These are phyloP conservation scores for Bothriochloa decipiens DNA, from an alignment of 176 grass and related monocot genomes.

Conservation along the genomic window DNA sequence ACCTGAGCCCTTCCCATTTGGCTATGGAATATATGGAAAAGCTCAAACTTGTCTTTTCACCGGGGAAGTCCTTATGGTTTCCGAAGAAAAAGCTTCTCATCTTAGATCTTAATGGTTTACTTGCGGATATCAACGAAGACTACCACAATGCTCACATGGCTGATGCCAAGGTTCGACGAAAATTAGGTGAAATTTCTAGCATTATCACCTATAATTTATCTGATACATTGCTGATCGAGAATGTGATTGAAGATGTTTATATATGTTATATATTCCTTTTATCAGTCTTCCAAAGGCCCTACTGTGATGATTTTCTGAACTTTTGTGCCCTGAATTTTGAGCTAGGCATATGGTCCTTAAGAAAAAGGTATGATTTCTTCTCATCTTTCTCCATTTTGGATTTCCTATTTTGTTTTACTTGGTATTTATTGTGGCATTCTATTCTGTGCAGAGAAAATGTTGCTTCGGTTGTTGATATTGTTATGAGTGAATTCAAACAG, in stretches of 20 bases:
- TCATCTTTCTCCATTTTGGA: constrained; percentile 29
- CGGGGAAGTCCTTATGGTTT: constrained; percentile 26
- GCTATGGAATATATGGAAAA: constrained; percentile 35
- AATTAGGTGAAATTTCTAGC: constrained; percentile 66
- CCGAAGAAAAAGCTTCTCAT: constrained; percentile 83
- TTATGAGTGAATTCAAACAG: constrained; percentile 65
- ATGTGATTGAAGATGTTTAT: constrained; percentile 36
- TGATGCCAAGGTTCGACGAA: constrained; percentile 68
- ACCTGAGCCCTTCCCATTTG: constrained; percentile 32
- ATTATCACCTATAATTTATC: constrained; percentile 18
- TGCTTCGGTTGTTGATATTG: constrained; percentile 48
- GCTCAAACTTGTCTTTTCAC: constrained; percentile 28
- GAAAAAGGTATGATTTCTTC: constrained; percentile 55
- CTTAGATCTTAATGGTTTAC: constrained; percentile 94
- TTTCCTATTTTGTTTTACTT: constrained; percentile 33
- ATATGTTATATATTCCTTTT: constrained; percentile 15
- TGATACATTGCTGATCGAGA: constrained; percentile 20
- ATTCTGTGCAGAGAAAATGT: constrained; percentile 69
- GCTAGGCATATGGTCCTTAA: constrained; percentile 83
- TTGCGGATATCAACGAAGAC: constrained; percentile 79
- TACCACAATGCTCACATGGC: constrained; percentile 57
- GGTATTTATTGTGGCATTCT: constrained; percentile 43
- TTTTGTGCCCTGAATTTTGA: constrained; percentile 73
- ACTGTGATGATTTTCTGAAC: constrained; percentile 77
- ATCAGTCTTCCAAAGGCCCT: constrained; percentile 76